Base-by-base conservation (phyloP, 495 filamentous ascomycete genomes). In the Talaromyces thailandensis region DNA sequence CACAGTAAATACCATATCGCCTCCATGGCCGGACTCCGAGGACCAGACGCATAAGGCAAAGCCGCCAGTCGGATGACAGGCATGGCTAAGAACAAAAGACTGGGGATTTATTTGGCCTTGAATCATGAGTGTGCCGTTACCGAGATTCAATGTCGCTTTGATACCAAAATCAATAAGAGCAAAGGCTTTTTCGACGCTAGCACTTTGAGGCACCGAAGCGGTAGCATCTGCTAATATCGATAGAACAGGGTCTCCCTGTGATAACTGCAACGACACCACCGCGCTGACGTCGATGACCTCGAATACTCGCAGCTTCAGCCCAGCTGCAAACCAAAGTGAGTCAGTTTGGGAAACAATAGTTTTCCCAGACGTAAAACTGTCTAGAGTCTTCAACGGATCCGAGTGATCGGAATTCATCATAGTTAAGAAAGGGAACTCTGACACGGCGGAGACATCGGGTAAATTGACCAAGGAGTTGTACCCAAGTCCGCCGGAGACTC, bases 1-100 rank as follows among this genome's bases (percentile, higher is more conserved):
- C 8, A 84, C 61, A 7, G 77, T 77, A 62, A 84, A 81, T 11
- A 83, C 81, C 63, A 69, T 84, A 62, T 84, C 75, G 7, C 81
- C 82, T 18, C 11, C 62, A n/a, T 58, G 32, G 2, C 29, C 26
- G 18, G 63, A 57, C 11, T 65, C 67, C 1, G 2, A 3, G 61
- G 80, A 81, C 80, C 80, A 84, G 28, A 68, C 71, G 48, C 63
- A 74, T n/a, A 83, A 65, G 1, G 74, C 78, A 60, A 80, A 77
- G 4, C 79, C 79, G 26, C 82, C 81, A 0, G 71, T 76, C 0
- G 83, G 65, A 61, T 80, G 78, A 63, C 78, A 81, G 4, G 62
- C 29, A 0, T 74, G 72, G 18, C 65, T 64, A 1, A 81, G 63
- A 18, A 84, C 61, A 62, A 64, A 82, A 1, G 74, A 79, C 11